These are phyloP conservation scores for Theobroma grandiflorum DNA, from an alignment of 441 rosid species.

Conservation along the genomic window DNA sequence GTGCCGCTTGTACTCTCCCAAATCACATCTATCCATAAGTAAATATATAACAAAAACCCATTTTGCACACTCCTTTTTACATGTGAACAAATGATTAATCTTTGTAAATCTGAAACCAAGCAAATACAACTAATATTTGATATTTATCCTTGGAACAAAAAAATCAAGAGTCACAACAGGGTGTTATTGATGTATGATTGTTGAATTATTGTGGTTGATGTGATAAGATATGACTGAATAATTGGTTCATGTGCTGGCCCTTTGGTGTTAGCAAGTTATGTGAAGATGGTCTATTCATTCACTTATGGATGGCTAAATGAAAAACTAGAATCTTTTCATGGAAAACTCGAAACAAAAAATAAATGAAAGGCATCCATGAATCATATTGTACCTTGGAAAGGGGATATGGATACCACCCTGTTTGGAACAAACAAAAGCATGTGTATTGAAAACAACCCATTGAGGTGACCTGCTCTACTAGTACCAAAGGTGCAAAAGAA, in stretches of 20 bases:
- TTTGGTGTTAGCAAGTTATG: not conserved
- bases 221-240: conserved; percentile 23
- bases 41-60: not conserved
- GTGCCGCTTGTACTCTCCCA: not conserved
- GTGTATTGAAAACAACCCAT: not conserved
- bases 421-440: not conserved
- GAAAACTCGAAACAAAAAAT: not conserved
- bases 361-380: not conserved
- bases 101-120: not conserved
- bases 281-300: not conserved
- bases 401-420: not conserved
- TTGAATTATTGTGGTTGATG: conserved; percentile 31
- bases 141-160: not conserved
- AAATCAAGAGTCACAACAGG: not conserved
- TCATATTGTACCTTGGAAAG: not conserved
- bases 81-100: not conserved
- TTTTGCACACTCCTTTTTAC: not conserved
- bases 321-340: not conserved
- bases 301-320: not conserved
- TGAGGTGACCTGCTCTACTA: not conserved
- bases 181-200: not conserved
- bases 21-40: too few relatives aligned
- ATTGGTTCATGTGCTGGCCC: conserved; percentile 28
- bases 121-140: not conserved
- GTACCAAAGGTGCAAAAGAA: not conserved